Percentiles rank a stretch among this genome's conserved stretches.
Conservation (phyloP, 306 rosid species). For the Vachellia pachyceras region DNA sequence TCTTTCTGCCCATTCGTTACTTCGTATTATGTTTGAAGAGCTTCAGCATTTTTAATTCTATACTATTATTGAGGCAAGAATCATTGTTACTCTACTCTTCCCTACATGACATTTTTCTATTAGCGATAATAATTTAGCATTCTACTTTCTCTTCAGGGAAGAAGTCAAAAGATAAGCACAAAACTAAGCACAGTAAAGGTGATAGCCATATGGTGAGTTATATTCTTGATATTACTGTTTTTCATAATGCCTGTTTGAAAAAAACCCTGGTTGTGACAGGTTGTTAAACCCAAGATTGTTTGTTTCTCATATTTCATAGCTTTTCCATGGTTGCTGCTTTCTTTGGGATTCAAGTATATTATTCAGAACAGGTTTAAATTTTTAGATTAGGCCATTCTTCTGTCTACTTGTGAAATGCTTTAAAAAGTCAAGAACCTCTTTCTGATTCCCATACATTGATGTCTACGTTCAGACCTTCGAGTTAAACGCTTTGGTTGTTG, state of each 20-base stretch:
- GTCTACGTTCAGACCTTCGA: not conserved
- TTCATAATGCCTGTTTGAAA: slow-evolving; percentile 18
- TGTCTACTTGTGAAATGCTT: not conserved
- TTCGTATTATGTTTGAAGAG: slow-evolving; percentile 4
- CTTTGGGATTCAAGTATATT: not conserved
- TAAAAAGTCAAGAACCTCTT: not conserved
- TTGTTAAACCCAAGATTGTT: slow-evolving; percentile 13
- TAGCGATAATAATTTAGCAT: slow-evolving; percentile 19
- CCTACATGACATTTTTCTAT: slow-evolving; percentile 3
- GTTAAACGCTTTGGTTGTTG: slow-evolving; percentile 1
- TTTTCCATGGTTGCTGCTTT: not conserved
- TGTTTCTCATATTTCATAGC: slow-evolving; percentile 6
- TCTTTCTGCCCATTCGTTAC: not conserved
- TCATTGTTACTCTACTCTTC: slow-evolving; percentile 25
- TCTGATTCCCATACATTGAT: slow-evolving; percentile 13
- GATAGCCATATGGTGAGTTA: slow-evolving; percentile 58
- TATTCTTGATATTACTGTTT: slow-evolving; percentile 26
- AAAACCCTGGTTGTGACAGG: slow-evolving; percentile 10
- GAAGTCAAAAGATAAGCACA: slow-evolving; percentile 74
- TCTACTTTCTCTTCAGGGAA: slow-evolving; percentile 58
- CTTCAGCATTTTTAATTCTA: not conserved
- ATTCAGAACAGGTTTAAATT: not conserved
- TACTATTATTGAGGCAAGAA: not conserved
- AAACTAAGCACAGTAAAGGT: slow-evolving; percentile 56
- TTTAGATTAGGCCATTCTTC: not conserved